Base-by-base conservation (phyloP, 1,284 basidiomycete species). In the Gomphus bonarii region DNA sequence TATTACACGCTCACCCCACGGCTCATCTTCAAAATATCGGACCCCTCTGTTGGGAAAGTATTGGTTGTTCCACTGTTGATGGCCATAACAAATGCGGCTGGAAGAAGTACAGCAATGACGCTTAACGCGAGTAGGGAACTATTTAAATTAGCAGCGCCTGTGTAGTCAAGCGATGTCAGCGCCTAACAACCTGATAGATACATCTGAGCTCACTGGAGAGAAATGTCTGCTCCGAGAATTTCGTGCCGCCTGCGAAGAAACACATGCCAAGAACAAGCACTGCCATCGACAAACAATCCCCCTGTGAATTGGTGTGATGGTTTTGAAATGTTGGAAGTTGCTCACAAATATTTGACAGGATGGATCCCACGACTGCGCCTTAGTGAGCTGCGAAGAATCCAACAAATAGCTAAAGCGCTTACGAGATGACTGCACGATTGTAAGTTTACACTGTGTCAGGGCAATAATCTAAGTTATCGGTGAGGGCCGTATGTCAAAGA, bases 221-320 rank as follows among this genome's bases (percentile, higher is more conserved):
- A 61, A 91, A 91, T 0, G 83, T 87, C 72, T 82, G 85, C 65
- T 88, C 84, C 28, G 80, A 80, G 64, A 78, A 88, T 59, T 76
- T 76, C 38, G 80, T 68, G 25, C 85, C 85, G 52, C 85, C 85
- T 30, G 80, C 82, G 66, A 85, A 83, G 73, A 87, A 81, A 67
- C 82, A 87, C 87, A 90, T 84, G 55, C 90, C 90, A 48, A 92
- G 77, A 6, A 93, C 89, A 54, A 93, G 80, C 36, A 92, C 79
- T 84, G 85, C 52, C 52, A 42, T 44, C 28, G 38, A 51, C 71
- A 60, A 86, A 75, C 40, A 82, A 81, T 64, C 56, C 30, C 80
- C 62, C 33, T 50, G 52, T 38, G 51, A 50, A 42, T 49, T 48
- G 54, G 30, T 60, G 58, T 57, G n/a, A 54, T 28, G 51, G 42